Conservation (phyloP, 257 asterid genomes). For the Solanum etuberosum region DNA sequence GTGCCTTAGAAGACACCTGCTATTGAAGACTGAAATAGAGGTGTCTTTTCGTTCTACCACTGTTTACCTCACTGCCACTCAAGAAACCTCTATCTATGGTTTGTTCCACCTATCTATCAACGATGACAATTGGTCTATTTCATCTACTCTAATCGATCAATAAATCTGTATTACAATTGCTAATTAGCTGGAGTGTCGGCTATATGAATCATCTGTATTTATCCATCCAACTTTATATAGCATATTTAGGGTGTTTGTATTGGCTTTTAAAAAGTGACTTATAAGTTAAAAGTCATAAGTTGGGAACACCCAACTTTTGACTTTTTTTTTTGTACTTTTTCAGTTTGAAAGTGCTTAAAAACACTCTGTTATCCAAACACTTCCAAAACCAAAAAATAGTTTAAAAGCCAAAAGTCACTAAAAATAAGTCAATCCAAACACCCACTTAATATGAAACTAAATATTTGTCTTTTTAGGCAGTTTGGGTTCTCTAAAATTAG, state of each 20-base stretch:
- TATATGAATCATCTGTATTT: neutral
- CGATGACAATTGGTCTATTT: neutral
- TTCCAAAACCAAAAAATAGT: neutral
- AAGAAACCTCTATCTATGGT: neutral
- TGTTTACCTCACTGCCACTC: neutral
- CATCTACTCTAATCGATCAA: neutral
- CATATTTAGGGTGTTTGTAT: neutral
- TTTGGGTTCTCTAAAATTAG: neutral
- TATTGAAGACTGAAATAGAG: neutral
- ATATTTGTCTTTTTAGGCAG: neutral
- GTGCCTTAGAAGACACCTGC: neutral
- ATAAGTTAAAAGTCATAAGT: too few species aligned
- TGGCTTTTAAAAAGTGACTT: neutral
- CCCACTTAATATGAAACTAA: neutral
- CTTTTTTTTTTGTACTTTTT: too few species aligned
- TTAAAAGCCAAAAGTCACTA: neutral
- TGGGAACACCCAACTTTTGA: neutral
- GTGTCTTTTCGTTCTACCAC: neutral
- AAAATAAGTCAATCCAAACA: neutral
- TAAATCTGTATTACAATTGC: neutral
- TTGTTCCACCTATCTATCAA: neutral
- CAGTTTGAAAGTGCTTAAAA: neutral
- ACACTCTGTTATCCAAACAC: neutral
- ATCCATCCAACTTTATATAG: neutral
- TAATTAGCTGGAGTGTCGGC: neutral